Evolutionary conservation across 495 filamentous ascomycete genomes (phyloP), one percentile per base, ranked within the genome.

Genomic region (Hypoxylon cercidicola): DNA sequence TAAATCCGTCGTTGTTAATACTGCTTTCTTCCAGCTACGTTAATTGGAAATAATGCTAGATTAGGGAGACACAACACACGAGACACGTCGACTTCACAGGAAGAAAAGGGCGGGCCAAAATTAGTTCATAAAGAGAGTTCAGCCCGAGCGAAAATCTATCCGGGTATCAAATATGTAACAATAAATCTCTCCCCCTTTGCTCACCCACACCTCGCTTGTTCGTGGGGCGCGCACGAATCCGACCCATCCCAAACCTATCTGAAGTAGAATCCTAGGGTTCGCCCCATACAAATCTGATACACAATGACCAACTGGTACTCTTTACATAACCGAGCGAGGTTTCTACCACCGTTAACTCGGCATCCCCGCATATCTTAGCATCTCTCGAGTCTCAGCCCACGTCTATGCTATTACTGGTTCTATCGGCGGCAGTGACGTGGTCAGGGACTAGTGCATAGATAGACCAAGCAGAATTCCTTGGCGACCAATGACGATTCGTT

Each of bases 161-260:
- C 72, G 72, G 72, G 72, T 74, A 74, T 74, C 72, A 74, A 74
- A 60, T 62, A 72, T 59, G 54, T 49, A 48, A 60, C 54, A 48
- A 49, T 58, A 56, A 53, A 46, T 69, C 54, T 56, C 55, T 25
- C 57, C 37, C 55, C 53, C 64, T 34, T 63, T 40, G 37, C 15
- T 43, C 8, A 10, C 52, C 37, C 43, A 11, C 21, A 10, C 51
- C 51, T 32, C 10, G 19, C 40, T 25, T 39, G 11, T 34, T 44
- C 25, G 11, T 61, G 16, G 19, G 3, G 20, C 19, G 39, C 23
- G n/a, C 13, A 25, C 20, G 3, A 52, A 32, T 10, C 45, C 18
- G 15, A 4, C 44, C 20, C 20, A 12, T 16, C 44, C 44, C 15
- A 19, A 41, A 56, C 23, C 44, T 51, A 45, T 61, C 47, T 30